Percentiles rank a stretch among this genome's conserved stretches.
Evolutionary conservation across 2,329 filamentous ascomycete genomes (phyloP).

Genomic region (Aspergillus tubingensis): DNA sequence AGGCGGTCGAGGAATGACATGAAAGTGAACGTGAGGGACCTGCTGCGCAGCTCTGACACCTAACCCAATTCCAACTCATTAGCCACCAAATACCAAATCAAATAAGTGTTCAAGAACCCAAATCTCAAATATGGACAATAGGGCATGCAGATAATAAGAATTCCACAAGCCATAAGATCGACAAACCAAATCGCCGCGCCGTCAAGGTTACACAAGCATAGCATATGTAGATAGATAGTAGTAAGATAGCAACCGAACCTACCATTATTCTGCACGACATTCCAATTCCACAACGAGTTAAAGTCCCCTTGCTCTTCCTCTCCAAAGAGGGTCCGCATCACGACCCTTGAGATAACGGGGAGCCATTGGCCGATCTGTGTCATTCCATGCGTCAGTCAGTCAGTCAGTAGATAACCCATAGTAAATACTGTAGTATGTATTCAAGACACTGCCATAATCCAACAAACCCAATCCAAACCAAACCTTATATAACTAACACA

Average conservation of each 20-base stretch:
- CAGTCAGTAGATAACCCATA: neutral
- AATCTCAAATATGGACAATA: neutral
- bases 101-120: neutral
- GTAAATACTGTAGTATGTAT: no score
- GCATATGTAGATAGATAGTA: neutral
- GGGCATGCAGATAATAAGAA: neutral
- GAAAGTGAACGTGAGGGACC: constrained; percentile 91
- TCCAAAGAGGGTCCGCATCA: constrained; percentile 68
- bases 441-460: neutral
- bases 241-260: neutral
- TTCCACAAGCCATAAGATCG: neutral
- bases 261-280: constrained; percentile 95
- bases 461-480: neutral
- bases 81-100: constrained; percentile 1
- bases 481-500: neutral
- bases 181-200: neutral
- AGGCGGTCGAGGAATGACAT: constrained; percentile 80
- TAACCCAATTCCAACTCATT: constrained; percentile 24
- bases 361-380: constrained; percentile 48
- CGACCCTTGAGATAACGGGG: constrained; percentile 62
- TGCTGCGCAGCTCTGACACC: constrained; percentile 85
- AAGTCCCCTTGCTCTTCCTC: constrained; percentile 23
- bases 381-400: neutral
- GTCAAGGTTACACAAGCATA: neutral
- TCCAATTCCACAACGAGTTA: constrained; percentile 80